phyloP scores from a whole-genome alignment of 2,329 filamentous ascomycete species.

The Microdochium nivale region DNA sequence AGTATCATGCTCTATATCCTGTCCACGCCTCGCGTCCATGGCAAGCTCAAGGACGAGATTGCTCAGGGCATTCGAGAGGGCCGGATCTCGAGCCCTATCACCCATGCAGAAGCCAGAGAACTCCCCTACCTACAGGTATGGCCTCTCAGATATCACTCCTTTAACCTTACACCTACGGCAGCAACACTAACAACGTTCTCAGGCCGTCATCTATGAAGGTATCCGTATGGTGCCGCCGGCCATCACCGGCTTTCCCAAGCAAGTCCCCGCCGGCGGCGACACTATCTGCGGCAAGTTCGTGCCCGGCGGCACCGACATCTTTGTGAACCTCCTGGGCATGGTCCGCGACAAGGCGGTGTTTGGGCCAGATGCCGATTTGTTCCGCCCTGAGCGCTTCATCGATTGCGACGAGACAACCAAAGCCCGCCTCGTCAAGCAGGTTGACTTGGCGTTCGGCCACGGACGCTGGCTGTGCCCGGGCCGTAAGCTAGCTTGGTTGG shows the following conservation, averaged over 20 bases:
- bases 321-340: constrained; percentile 11
- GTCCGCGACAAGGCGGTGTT: constrained; percentile 13
- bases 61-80: constrained; percentile 23
- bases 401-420: constrained; percentile 8
- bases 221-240: constrained; percentile 13
- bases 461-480: constrained; percentile 15
- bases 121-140: constrained; percentile 19
- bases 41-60: constrained; percentile 35
- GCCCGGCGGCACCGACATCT: constrained; percentile 14
- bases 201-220: constrained; percentile 17
- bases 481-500: constrained; percentile 13
- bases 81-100: constrained; percentile 17
- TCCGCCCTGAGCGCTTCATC: constrained; percentile 14
- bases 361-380: constrained; percentile 13
- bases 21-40: constrained; percentile 33
- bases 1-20: constrained; percentile 38
- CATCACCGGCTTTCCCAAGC: constrained; percentile 12
- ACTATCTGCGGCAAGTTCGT: constrained; percentile 12
- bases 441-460: constrained; percentile 15
- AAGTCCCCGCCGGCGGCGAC: constrained; percentile 14
- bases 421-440: constrained; percentile 5
- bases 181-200: background rate
- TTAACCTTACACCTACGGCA: background rate
- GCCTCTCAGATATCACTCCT: background rate
- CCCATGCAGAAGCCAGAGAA: constrained; percentile 15